A percentile compares a stretch with the other conserved stretches of the same genome.
Evolutionary conservation across 257 asterid genomes (phyloP).

Genomic region (Penstemon barbatus): DNA sequence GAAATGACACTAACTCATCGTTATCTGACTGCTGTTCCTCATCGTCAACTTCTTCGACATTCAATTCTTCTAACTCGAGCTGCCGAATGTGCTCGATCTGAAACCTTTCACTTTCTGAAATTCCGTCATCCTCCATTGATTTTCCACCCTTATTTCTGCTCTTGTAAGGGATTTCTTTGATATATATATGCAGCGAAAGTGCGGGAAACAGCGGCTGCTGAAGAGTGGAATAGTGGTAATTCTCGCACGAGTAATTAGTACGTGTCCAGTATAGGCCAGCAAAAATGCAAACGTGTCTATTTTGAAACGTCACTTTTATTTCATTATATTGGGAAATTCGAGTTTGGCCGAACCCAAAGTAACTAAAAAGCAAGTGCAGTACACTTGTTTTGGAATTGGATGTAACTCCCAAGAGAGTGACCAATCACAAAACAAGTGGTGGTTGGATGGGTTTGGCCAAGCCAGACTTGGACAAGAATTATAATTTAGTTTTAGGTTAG

Average conservation of each 20-base stretch:
- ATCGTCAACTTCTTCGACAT: conserved; percentile 72
- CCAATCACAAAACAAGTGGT: too few relatives aligned
- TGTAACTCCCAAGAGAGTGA: too few relatives aligned
- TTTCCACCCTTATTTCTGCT: not conserved
- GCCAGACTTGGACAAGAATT: too few relatives aligned
- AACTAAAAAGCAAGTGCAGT: too few relatives aligned
- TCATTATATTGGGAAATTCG: too few relatives aligned
- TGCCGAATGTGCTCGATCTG: conserved; percentile 49
- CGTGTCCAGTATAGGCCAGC: conserved; percentile 11
- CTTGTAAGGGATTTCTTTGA: not conserved
- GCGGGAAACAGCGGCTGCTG: conserved; percentile 9
- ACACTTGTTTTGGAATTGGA: too few relatives aligned
- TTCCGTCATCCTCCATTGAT: conserved; percentile 40
- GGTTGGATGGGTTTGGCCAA: too few relatives aligned
- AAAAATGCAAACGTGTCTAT: conserved; percentile 12
- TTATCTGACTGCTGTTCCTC: conserved; percentile 50
- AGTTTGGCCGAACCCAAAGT: too few relatives aligned
- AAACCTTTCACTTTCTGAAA: conserved; percentile 47
- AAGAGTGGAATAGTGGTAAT: not conserved
- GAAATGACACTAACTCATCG: conserved; percentile 37
- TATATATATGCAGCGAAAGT: not conserved
- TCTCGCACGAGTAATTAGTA: not conserved
- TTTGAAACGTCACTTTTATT: conserved; percentile 16
- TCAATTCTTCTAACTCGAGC: conserved; percentile 57
- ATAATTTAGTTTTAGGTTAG: not conserved